Evolutionary conservation across 1,139 yeast genomes (phyloP).

Genomic region (Pichia sp.): DNA sequence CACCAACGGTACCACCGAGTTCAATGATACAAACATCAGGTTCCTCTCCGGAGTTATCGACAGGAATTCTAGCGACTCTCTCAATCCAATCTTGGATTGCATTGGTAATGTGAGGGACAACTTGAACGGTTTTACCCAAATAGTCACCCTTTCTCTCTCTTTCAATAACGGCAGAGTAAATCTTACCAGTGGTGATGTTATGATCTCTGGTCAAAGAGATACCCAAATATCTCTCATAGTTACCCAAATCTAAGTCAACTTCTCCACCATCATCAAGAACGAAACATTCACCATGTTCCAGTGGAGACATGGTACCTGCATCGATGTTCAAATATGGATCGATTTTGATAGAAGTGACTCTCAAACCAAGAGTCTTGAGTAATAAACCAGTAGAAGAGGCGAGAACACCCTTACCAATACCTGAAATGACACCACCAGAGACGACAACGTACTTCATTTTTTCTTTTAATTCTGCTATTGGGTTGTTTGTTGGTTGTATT

Average conservation of each 20-base stretch:
- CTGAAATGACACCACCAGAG: conserved; percentile 98
- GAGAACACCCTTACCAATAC: conserved; percentile 97
- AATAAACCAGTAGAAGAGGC: conserved; percentile 96
- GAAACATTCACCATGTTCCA: conserved; percentile 98
- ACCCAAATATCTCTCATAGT: conserved; percentile 93
- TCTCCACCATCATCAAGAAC: conserved; percentile 99
- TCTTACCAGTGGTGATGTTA: conserved; percentile 97
- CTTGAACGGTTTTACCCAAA: conserved; percentile 98
- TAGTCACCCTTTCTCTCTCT: conserved; percentile 96
- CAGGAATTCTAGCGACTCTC: conserved; percentile 84
- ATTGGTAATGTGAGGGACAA: conserved; percentile 94
- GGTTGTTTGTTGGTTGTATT: too few species aligned
- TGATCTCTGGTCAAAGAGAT: conserved; percentile 90
- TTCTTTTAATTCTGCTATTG: neutral
- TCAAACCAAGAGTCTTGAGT: conserved; percentile 85
- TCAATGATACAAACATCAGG: conserved; percentile 95
- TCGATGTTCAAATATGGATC: conserved; percentile 99
- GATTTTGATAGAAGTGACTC: conserved; percentile 95
- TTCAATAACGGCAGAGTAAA: conserved; percentile 89
- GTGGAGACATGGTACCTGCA: conserved; percentile 99
- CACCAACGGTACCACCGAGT: conserved; percentile 99
- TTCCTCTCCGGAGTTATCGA: conserved; percentile 81
- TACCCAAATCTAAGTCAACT: conserved; percentile 95
- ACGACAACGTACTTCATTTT: conserved; percentile 97
- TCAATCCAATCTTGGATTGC: conserved; percentile 99